Evolutionary conservation across 192 early-diverging fungal genomes (phyloP).

Genomic region (Allomyces macrogynus): DNA sequence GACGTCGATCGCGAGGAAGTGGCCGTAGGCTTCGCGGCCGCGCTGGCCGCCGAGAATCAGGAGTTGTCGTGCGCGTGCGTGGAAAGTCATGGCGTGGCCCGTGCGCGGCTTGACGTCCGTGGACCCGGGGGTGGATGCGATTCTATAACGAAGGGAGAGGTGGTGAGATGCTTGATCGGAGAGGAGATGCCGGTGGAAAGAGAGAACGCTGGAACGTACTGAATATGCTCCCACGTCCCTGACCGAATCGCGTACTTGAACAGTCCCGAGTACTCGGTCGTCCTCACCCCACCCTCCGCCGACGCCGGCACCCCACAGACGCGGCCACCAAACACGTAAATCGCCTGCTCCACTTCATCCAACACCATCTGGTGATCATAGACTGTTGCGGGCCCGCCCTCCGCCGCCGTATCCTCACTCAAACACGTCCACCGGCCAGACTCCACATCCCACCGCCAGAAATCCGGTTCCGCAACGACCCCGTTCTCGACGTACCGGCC

Average conservation of each 20-base stretch:
- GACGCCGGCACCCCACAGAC: slow-evolving; percentile 7
- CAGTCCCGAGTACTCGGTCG: slow-evolving; percentile 65
- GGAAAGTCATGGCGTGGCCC: slow-evolving; percentile 77
- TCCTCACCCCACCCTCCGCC: slow-evolving; percentile 38
- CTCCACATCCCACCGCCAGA: background rate
- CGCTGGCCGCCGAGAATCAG: slow-evolving; percentile 83
- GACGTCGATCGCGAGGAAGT: slow-evolving; percentile 70
- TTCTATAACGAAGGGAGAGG: slow-evolving; percentile 5
- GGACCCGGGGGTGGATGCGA: slow-evolving; percentile 18
- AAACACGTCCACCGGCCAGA: background rate
- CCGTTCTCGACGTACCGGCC: background rate
- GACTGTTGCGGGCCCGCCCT: slow-evolving; percentile 69
- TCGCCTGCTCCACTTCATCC: slow-evolving; percentile 36
- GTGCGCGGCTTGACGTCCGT: slow-evolving; percentile 56
- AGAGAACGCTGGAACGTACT: background rate
- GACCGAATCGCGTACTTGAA: slow-evolving; percentile 54
- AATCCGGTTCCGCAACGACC: background rate
- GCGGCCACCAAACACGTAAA: slow-evolving; percentile 77
- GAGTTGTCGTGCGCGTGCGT: slow-evolving; percentile 43
- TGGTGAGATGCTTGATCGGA: slow-evolving; percentile 16
- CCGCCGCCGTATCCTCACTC: slow-evolving; percentile 18
- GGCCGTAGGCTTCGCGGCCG: slow-evolving; percentile 44
- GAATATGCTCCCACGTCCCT: slow-evolving; percentile 50
- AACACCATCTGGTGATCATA: slow-evolving; percentile 91
- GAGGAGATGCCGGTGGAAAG: background rate